phyloP scores from a whole-genome alignment of 2,329 filamentous ascomycete species.

The Pseudomassariella vexata region DNA sequence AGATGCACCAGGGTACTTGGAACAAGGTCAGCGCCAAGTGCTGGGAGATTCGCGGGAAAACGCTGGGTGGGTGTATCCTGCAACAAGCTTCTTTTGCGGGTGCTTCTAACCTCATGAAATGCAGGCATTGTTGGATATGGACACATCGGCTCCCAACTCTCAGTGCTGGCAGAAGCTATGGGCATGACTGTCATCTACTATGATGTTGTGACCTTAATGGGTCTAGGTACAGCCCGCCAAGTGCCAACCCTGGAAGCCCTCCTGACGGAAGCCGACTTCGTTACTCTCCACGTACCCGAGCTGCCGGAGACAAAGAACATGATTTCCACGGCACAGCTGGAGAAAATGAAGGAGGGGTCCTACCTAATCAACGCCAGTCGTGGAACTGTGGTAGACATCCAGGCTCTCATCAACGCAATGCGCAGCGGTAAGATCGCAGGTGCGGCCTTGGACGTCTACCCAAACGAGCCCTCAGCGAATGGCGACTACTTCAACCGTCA shows the following conservation, averaged over 20 bases:
- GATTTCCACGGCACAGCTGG: conserved; percentile 74
- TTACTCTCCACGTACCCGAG: conserved; percentile 92
- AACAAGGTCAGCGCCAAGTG: conserved; percentile 96
- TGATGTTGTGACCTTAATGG: conserved; percentile 92
- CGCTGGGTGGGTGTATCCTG: conserved; percentile 56
- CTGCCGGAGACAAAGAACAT: conserved; percentile 88
- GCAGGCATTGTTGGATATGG: conserved; percentile 89
- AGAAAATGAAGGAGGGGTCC: conserved; percentile 84
- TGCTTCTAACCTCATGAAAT: conserved; percentile 7
- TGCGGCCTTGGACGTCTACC: conserved; percentile 94
- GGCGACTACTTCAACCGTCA: conserved; percentile 88
- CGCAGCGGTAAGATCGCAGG: conserved; percentile 82
- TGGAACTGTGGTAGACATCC: conserved; percentile 90
- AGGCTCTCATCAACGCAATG: conserved; percentile 83
- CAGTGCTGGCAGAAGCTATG: conserved; percentile 93
- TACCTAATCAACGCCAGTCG: conserved; percentile 97
- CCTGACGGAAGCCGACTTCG: conserved; percentile 77
- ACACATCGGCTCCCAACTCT: conserved; percentile 93
- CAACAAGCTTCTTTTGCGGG: neutral
- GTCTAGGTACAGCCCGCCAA: conserved; percentile 80
- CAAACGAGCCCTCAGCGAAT: conserved; percentile 87
- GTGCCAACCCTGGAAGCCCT: conserved; percentile 72
- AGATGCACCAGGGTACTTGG: conserved; percentile 93
- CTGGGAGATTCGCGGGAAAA: conserved; percentile 98
- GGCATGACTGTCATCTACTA: conserved; percentile 98